A percentile compares a stretch with the other conserved stretches of the same genome.
Evolutionary conservation across 83 land plant genomes (phyloP).

Genomic region (Picea abies): DNA sequence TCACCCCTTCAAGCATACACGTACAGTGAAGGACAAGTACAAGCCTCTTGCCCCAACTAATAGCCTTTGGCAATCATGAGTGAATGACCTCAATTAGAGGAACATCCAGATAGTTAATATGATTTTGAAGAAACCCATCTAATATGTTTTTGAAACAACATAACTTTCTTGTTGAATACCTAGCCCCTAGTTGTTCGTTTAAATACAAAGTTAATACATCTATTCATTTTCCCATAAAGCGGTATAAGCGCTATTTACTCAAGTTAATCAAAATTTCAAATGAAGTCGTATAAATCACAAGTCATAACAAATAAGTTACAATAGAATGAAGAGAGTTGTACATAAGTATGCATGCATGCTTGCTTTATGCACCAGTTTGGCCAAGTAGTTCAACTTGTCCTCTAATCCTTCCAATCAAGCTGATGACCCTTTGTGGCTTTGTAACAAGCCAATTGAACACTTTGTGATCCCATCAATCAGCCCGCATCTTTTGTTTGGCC

Average conservation of each 20-base stretch:
- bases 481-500: no score
- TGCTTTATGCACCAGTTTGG: no score
- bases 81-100: no score
- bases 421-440: no score
- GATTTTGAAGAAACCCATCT: neutral
- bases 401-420: no score
- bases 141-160: neutral
- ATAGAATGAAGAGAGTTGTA: no score
- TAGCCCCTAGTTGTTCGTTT: neutral
- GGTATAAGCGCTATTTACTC: neutral
- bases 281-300: no score
- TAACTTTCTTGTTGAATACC: neutral
- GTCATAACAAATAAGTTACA: no score
- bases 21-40: neutral
- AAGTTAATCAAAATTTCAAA: neutral
- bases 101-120: neutral
- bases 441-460: no score
- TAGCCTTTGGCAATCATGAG: neutral
- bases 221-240: neutral
- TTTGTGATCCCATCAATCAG: no score
- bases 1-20: neutral
- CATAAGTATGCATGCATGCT: no score
- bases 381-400: no score
- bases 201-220: neutral
- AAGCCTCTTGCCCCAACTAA: neutral